These are phyloP conservation scores for Aspergillus quadrilineatus DNA, from an alignment of 2,329 filamentous ascomycete species.

Conservation along the genomic window DNA sequence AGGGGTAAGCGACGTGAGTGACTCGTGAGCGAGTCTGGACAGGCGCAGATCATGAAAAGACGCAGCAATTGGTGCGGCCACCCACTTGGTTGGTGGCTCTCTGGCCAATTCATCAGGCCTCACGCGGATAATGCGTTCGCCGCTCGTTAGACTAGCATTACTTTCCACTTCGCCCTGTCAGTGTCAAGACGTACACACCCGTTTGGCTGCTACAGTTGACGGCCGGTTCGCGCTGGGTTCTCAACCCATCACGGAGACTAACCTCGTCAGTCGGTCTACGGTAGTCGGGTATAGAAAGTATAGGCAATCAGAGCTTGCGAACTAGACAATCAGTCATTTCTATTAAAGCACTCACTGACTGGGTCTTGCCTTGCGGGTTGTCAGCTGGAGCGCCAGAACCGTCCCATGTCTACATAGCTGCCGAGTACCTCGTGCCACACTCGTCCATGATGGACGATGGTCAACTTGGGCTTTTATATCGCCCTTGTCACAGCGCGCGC, in stretches of 20 bases:
- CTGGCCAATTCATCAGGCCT: constrained; percentile 6
- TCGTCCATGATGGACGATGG: neutral
- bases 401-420: neutral
- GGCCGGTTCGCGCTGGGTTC: constrained; percentile 8
- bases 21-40: constrained; percentile 25
- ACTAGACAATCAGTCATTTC: neutral
- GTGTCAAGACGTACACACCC: neutral
- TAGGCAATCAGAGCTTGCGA: neutral
- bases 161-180: neutral
- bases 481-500: neutral
- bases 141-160: neutral
- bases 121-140: neutral
- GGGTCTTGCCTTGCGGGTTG: neutral
- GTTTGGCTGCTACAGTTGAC: neutral
- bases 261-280: constrained; percentile 6
- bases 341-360: neutral
- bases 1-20: constrained; percentile 24
- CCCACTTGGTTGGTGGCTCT: constrained; percentile 15
- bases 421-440: neutral
- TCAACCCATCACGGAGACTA: neutral
- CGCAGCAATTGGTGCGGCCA: constrained; percentile 25
- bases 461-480: neutral
- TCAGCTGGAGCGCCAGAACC: neutral
- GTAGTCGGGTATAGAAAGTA: neutral
- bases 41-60: constrained; percentile 30